Conservation (phyloP, 768 basidiomycete species). For the Austroboletus eburneus region DNA sequence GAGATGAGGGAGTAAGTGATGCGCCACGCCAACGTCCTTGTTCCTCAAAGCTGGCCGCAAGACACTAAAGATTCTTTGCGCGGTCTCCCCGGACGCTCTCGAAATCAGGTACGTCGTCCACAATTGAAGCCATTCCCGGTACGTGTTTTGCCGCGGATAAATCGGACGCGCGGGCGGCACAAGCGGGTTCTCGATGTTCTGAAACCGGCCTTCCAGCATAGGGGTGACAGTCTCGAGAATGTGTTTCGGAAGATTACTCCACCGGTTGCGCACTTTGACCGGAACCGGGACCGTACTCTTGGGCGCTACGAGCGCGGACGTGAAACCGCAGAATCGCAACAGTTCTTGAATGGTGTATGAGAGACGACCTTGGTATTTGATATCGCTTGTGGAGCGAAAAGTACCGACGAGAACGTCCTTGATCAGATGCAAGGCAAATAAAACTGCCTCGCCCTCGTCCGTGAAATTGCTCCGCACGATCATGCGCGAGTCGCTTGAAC, state of each 20-base stretch:
- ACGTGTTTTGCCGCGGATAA: conserved; percentile 72
- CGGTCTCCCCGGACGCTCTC: conserved; percentile 51
- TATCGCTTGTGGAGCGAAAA: conserved; percentile 91
- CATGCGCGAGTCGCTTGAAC: conserved; percentile 53
- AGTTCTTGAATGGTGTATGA: conserved; percentile 93
- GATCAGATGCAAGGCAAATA: conserved; percentile 85
- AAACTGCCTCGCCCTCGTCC: conserved; percentile 68
- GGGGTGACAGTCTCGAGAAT: conserved; percentile 85
- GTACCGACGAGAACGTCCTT: conserved; percentile 81
- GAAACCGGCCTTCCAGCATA: conserved; percentile 67
- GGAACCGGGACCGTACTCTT: conserved; percentile 49
- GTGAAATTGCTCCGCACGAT: conserved; percentile 77
- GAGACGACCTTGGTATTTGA: conserved; percentile 83
- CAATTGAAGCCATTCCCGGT: conserved; percentile 92
- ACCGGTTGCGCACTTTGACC: conserved; percentile 66
- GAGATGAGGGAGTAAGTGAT: conserved; percentile 86
- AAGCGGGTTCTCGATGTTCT: conserved; percentile 41
- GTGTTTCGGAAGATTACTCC: conserved; percentile 77
- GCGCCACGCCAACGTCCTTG: conserved; percentile 93
- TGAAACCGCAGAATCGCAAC: conserved; percentile 82
- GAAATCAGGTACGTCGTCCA: conserved; percentile 85
- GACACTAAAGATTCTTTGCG: conserved; percentile 68
- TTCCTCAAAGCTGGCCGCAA: conserved; percentile 76
- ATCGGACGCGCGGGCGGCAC: conserved; percentile 60
- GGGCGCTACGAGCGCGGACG: conserved; percentile 61